These are phyloP conservation scores for Penicillium goetzii DNA, from an alignment of 495 filamentous ascomycete species.

Conservation along the genomic window DNA sequence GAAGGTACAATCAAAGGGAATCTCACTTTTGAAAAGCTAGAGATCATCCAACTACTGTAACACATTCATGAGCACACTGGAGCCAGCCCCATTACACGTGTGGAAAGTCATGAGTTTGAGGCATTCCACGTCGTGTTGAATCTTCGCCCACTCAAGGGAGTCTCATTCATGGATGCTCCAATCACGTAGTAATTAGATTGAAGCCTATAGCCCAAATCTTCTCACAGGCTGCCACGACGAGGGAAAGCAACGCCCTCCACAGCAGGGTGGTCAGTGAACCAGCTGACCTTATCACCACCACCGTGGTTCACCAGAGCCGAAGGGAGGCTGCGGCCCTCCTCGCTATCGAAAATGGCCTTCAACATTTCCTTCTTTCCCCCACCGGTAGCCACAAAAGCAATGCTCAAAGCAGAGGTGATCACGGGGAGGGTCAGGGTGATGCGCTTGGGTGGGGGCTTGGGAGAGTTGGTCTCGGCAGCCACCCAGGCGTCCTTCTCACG, in stretches of 20 bases:
- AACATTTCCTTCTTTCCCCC: constrained; percentile 86
- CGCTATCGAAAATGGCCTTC: constrained; percentile 84
- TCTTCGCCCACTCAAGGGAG: background rate
- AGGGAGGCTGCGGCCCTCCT: constrained; percentile 74
- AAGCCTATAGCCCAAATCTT: background rate
- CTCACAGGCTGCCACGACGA: constrained; percentile 60
- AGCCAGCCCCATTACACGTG: too few species aligned
- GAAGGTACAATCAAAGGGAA: background rate
- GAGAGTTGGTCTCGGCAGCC: constrained; percentile 83
- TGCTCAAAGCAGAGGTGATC: constrained; percentile 75
- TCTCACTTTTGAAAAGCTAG: constrained; percentile 6
- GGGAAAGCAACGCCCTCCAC: constrained; percentile 84
- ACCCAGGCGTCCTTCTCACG: constrained; percentile 93
- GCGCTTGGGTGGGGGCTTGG: constrained; percentile 87
- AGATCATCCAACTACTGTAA: background rate
- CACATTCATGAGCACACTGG: background rate
- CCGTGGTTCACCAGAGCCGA: constrained; percentile 85
- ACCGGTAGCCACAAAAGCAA: constrained; percentile 92
- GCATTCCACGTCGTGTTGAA: background rate
- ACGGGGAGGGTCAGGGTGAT: constrained; percentile 93
- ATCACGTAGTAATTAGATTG: background rate
- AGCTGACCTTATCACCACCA: constrained; percentile 82
- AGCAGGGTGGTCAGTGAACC: constrained; percentile 88
- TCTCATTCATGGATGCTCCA: background rate
- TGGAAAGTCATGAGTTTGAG: background rate